Percentiles rank a stretch among this genome's conserved stretches.
Evolutionary conservation across 805 yeast species (phyloP).

Genomic region (Kodamaea fukazawae): DNA sequence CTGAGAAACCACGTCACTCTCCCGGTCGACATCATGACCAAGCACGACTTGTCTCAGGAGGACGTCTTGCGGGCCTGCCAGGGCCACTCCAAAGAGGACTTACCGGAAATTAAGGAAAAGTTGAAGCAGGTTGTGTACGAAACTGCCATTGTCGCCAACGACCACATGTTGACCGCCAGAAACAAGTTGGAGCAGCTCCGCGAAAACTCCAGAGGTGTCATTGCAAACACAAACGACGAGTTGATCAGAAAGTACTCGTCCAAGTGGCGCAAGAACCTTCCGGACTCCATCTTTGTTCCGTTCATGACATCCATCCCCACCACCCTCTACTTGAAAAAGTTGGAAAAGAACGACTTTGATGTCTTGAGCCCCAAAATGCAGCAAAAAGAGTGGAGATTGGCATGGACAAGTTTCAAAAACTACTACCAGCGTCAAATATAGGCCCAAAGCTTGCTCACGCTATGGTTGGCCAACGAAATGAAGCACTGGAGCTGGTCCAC

Average conservation of each 20-base stretch:
- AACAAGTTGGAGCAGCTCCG: conserved; percentile 45
- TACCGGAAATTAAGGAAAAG: conserved; percentile 27
- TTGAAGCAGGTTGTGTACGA: conserved; percentile 63
- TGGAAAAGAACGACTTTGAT: conserved; percentile 67
- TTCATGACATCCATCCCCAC: conserved; percentile 67
- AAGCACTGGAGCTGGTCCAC: no score
- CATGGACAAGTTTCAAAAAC: conserved; percentile 55
- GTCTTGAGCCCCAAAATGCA: conserved; percentile 43
- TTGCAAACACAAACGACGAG: conserved; percentile 10
- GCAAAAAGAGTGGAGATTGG: conserved; percentile 61
- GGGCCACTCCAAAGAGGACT: conserved; percentile 36
- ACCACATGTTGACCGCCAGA: conserved; percentile 70
- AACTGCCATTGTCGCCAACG: conserved; percentile 74
- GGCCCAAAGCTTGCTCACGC: neutral
- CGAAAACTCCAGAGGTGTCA: conserved; percentile 29
- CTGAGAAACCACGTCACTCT: conserved; percentile 51
- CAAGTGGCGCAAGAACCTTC: conserved; percentile 46
- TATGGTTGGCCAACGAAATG: no score
- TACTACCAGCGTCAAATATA: conserved; percentile 41
- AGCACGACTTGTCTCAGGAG: conserved; percentile 61
- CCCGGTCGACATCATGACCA: conserved; percentile 61
- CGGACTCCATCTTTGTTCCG: conserved; percentile 67
- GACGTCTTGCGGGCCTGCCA: conserved; percentile 47
- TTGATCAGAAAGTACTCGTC: conserved; percentile 24
- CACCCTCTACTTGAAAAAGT: conserved; percentile 53